These are phyloP conservation scores for Leishmania turanica DNA, from an alignment of 208 protist species.

Conservation along the genomic window DNA sequence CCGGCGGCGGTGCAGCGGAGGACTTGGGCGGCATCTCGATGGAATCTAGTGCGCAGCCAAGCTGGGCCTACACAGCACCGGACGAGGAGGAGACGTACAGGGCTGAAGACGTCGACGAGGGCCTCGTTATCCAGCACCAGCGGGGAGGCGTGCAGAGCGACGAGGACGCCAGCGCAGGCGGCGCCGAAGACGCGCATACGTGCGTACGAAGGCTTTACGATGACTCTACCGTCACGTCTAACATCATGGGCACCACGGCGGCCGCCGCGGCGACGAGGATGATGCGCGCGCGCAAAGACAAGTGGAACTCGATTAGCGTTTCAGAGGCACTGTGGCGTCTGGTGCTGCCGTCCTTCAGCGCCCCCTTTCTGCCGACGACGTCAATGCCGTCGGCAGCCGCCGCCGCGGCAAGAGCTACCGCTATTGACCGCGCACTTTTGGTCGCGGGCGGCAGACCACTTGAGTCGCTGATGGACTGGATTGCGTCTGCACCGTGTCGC, in stretches of 20 bases:
- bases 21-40: conserved; percentile 18
- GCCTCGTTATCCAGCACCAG: background rate
- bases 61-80: background rate
- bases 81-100: background rate
- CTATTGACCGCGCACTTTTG: background rate
- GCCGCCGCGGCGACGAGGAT: background rate
- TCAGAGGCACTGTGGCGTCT: conserved; percentile 25
- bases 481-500: background rate
- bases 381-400: background rate
- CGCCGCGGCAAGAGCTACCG: background rate
- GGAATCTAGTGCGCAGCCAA: conserved; percentile 6
- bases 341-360: conserved; percentile 23
- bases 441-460: background rate
- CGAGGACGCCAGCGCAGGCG: background rate
- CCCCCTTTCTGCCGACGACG: conserved; percentile 8
- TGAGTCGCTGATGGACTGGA: background rate
- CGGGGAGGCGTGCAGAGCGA: background rate
- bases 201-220: background rate
- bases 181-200: background rate
- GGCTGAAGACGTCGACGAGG: background rate
- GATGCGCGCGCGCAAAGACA: conserved; percentile 16
- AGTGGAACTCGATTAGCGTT: conserved; percentile 24
- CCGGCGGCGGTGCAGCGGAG: background rate
- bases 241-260: background rate
- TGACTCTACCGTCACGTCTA: background rate